Evolutionary conservation across 306 rosid genomes (phyloP).

Genomic region (Vachellia pachyceras): DNA sequence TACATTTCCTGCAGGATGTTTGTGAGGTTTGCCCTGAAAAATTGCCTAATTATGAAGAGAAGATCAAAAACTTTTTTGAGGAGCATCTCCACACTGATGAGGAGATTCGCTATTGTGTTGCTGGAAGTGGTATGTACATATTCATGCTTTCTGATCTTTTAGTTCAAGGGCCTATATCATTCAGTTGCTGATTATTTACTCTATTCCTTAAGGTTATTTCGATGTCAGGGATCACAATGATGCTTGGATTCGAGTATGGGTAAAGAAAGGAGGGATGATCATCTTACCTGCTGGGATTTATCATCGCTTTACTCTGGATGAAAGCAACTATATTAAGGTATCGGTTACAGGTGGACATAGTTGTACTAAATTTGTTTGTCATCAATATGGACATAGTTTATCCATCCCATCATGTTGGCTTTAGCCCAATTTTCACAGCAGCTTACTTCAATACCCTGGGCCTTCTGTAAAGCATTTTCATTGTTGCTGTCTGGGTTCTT

Average conservation of each 20-base stretch:
- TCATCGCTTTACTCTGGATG: conserved; percentile 95
- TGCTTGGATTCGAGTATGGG: conserved; percentile 90
- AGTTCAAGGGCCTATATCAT: neutral
- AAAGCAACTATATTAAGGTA: conserved; percentile 94
- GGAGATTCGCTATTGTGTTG: conserved; percentile 89
- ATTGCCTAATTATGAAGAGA: conserved; percentile 92
- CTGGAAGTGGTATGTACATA: conserved; percentile 81
- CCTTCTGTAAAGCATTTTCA: conserved; percentile 11
- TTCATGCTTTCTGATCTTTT: conserved; percentile 21
- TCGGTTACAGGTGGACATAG: conserved; percentile 22
- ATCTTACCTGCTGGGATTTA: conserved; percentile 97
- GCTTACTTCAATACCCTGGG: neutral
- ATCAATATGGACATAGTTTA: conserved; percentile 8
- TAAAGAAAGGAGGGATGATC: conserved; percentile 96
- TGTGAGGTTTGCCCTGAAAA: conserved; percentile 94
- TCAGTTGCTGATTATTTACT: conserved; percentile 33
- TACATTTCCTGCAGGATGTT: conserved; percentile 67
- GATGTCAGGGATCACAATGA: conserved; percentile 90
- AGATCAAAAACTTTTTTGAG: conserved; percentile 85
- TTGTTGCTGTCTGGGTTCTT: neutral
- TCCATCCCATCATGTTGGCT: neutral
- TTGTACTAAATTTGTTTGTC: neutral
- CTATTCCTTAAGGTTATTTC: conserved; percentile 76
- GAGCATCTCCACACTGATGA: conserved; percentile 98
- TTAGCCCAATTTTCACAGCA: conserved; percentile 11